phyloP scores from a whole-genome alignment of 345 rosid species.

The Dipteronia sinensis region DNA sequence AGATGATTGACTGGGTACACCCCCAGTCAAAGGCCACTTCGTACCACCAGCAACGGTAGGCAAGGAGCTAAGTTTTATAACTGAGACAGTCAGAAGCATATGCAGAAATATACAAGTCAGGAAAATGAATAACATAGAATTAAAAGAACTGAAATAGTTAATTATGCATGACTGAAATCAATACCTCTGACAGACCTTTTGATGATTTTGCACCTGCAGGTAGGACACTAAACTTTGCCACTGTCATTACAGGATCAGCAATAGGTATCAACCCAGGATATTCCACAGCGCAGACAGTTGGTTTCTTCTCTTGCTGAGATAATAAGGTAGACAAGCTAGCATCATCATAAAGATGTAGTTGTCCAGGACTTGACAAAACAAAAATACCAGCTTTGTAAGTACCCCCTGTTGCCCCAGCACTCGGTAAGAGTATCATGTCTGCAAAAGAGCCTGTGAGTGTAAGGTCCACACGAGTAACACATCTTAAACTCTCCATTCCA shows the following conservation, averaged over 20 bases:
- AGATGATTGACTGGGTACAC: constrained; percentile 50
- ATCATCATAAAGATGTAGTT: constrained; percentile 56
- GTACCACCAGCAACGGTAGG: constrained; percentile 24
- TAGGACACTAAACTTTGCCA: constrained; percentile 39
- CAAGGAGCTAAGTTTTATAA: constrained; percentile 27
- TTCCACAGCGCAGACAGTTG: constrained; percentile 37
- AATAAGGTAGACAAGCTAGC: constrained; percentile 42
- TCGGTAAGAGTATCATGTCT: constrained; percentile 64
- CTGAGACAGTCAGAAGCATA: constrained; percentile 29
- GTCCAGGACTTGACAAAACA: constrained; percentile 70
- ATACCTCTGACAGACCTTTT: constrained; percentile 55
- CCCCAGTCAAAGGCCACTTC: constrained; percentile 71
- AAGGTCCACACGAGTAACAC: constrained; percentile 58
- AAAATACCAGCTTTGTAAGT: constrained; percentile 44
- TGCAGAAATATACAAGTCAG: neutral
- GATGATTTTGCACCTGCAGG: constrained; percentile 36
- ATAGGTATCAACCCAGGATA: constrained; percentile 53
- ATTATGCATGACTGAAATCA: constrained; percentile 9
- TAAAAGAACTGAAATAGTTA: constrained; percentile 6
- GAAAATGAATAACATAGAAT: constrained; percentile 9
- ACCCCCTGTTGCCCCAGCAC: constrained; percentile 37
- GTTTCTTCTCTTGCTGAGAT: constrained; percentile 52
- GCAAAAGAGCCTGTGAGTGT: constrained; percentile 61
- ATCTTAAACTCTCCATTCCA: constrained; percentile 47
- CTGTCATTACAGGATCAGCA: constrained; percentile 52